Percentiles rank a stretch among this genome's conserved stretches.
Conservation (phyloP, 371 early-diverging fungal species). For the Mortierella sp. region DNA sequence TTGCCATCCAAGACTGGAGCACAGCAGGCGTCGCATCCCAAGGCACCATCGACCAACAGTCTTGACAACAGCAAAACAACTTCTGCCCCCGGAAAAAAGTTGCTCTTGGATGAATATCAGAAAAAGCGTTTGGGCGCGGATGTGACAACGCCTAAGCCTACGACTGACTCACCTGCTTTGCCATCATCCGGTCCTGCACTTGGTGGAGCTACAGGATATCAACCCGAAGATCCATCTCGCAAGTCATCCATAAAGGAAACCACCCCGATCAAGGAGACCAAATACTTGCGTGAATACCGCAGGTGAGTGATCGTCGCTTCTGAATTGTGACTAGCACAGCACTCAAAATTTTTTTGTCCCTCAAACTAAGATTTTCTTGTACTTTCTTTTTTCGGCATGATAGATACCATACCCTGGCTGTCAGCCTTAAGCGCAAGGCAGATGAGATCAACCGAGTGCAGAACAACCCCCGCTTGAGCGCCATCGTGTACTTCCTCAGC, state of each 20-base stretch:
- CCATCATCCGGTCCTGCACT: not conserved
- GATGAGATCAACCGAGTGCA: slow-evolving; percentile 21
- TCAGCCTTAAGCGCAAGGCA: slow-evolving; percentile 22
- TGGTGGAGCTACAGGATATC: not conserved
- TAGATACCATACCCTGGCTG: slow-evolving; percentile 20
- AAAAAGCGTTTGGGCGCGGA: slow-evolving; percentile 12
- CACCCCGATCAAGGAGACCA: slow-evolving; percentile 2
- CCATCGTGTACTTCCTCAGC: slow-evolving; percentile 31
- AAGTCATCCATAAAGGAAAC: slow-evolving; percentile 5
- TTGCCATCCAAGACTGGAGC: slow-evolving; percentile 3
- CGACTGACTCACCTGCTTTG: slow-evolving; percentile 8
- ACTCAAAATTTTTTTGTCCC: not conserved
- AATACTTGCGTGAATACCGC: slow-evolving; percentile 14
- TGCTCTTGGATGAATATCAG: slow-evolving; percentile 15
- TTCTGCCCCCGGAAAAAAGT: slow-evolving; percentile 6
- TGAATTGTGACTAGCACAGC: not conserved
- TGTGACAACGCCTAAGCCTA: slow-evolving; percentile 17
- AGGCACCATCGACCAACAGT: not conserved
- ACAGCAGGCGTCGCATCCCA: slow-evolving; percentile 2
- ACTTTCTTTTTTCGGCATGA: not conserved
- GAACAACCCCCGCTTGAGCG: slow-evolving; percentile 24
- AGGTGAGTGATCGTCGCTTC: not conserved
- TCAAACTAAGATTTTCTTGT: not conserved
- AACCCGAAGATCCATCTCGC: not conserved
- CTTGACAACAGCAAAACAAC: not conserved